Conservation (phyloP, 441 rosid genomes). For the Brassica balearica region DNA sequence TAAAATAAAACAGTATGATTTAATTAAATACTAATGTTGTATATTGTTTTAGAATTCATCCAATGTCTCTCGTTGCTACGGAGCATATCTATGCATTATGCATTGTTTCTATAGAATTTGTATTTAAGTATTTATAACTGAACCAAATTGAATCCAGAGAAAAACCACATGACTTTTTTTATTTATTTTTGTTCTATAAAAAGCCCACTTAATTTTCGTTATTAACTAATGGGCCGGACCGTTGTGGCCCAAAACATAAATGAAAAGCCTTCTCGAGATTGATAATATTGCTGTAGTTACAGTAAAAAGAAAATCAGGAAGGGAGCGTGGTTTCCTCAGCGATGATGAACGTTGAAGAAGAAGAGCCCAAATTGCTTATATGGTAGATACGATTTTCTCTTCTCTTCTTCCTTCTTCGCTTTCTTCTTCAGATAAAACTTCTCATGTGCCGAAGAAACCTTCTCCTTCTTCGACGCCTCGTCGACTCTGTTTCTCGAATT, state of each 20-base stretch:
- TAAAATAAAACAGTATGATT: too few species aligned
- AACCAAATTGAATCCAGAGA: not conserved
- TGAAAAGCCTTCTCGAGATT: not conserved
- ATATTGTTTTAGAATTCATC: too few species aligned
- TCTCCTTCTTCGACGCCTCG: constrained; percentile 2
- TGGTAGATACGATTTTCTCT: constrained; percentile 64
- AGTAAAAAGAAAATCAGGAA: not conserved
- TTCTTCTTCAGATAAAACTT: constrained; percentile 60
- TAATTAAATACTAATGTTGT: too few species aligned
- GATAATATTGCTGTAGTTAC: not conserved
- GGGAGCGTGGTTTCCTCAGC: not conserved
- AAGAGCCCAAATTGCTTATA: constrained; percentile 71
- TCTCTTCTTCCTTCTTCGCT: constrained; percentile 58
- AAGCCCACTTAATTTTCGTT: not conserved
- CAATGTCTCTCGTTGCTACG: too few species aligned
- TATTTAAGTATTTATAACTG: not conserved
- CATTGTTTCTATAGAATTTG: too few species aligned
- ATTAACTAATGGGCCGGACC: not conserved
- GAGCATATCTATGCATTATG: too few species aligned
- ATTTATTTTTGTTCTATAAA: not conserved
- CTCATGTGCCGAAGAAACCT: constrained; percentile 44
- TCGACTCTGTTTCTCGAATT: constrained; percentile 19
- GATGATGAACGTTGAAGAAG: constrained; percentile 39
- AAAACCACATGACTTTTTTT: not conserved
- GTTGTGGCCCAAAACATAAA: not conserved